Evolutionary conservation across 768 basidiomycete genomes (phyloP), one percentile per base, ranked within the genome.

Genomic region (Boletus sensibilis): DNA sequence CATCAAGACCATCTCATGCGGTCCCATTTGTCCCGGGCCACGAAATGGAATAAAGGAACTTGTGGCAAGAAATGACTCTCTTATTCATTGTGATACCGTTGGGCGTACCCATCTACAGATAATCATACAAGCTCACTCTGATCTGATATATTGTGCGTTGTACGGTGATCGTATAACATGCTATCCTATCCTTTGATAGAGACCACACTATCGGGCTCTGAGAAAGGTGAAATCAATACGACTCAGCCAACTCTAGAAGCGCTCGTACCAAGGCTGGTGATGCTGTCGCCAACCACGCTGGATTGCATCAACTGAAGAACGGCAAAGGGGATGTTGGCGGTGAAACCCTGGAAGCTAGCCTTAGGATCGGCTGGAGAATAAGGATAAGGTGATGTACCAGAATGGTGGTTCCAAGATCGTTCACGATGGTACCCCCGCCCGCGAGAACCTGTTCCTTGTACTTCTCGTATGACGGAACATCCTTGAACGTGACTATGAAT

Each of bases 191-290:
- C 40, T 21, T 38, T 52, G 48, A 21, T 60, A 1, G 23, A 59
- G 50, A 44, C 55, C 2, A 4, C 0, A 1, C 52, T 33, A 39
- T 68, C 67, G n/a, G 35, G 5, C 7, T 68, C 68, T 69, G 56
- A 29, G 16, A 3, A 38, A 14, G 37, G 20, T 20, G 23, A 29
- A 11, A 49, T 60, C 27, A 63, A 37, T 11, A 38, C 14, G 31
- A 23, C 3, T 47, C 35, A 5, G 33, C 5, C 2, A 27, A 39
- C 8, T 35, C 5, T 46, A 12, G 27, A 10, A 52, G 18, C 3
- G 39, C 34, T 12, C 55, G 20, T 50, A 69, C 65, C 67, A 16
- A 68, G 25, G 34, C 9, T 34, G 8, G 0, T 3, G 43, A 68
- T 68, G 31, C 64, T 67, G 8, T 2, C 54, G 2, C 27, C 21